Base-by-base conservation (phyloP, 2,329 filamentous ascomycete species). In the Emmonsiellopsis sp. region DNA sequence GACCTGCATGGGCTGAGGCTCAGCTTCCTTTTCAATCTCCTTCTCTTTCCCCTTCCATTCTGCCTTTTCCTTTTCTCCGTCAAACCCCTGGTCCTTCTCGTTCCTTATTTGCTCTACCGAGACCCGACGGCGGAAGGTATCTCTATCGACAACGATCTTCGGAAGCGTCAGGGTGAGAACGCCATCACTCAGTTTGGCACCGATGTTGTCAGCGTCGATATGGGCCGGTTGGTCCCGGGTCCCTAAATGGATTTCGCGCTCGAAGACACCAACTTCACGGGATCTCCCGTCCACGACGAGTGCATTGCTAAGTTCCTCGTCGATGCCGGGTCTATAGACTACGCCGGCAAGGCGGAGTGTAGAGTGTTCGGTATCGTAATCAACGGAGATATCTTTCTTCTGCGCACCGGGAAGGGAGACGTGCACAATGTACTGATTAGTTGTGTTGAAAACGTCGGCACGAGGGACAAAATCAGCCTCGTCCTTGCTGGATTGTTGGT, bases 121-220 rank as follows among this genome's bases (percentile, higher is more conserved):
- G 7, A 77, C 75, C 55, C 31, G 54, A 53, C 51, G 56, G 14
- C 47, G 56, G 34, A 34, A 56, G 53, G 58, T 58, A 10, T 60
- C 39, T 13, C 59, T 55, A 1, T 82, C 82, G 68, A 76, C 80
- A 64, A 86, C 82, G 6, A 80, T 63, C 74, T 89, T 91, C 6
- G 87, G 87, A 1, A 94, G 81, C n/a, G 80, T 83, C n/a, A 94
- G 77, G 37, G 84, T 74, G 60, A 94, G 68, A 1, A 94, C 73
- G 5, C 88, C 88, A 64, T 93, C 86, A 67, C 89, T 85, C 70
- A 94, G 77, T 71, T 83, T 88, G 2, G 88, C 87, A 2, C 76
- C 78, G 63, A 93, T 92, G 27, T 71, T 75, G 48, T 84, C 78
- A 1, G 76, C 79, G 61, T 90, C 84, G 13, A 93, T 74, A 57